Conservation (phyloP, 2,329 filamentous ascomycete genomes). For the Colletotrichum navitas region DNA sequence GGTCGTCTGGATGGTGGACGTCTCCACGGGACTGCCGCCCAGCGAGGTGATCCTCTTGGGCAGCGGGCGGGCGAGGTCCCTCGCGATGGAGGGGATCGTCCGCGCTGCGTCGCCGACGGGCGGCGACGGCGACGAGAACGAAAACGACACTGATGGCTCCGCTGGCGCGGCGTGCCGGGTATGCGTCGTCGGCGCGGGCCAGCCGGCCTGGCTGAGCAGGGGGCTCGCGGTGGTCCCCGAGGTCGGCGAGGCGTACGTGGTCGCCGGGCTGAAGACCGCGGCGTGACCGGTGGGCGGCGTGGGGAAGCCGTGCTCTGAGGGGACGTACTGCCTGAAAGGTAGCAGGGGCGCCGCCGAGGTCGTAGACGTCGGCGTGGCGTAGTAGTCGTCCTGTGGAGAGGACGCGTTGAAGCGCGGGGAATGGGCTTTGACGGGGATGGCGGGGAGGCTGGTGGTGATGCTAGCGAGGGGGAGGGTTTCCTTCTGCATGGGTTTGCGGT, state of each 20-base stretch:
- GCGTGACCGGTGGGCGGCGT: slow-evolving; percentile 41
- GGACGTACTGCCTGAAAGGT: slow-evolving; percentile 47
- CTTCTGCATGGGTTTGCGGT: slow-evolving; percentile 22
- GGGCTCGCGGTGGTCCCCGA: slow-evolving; percentile 41
- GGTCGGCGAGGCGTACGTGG: slow-evolving; percentile 33
- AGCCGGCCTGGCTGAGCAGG: slow-evolving; percentile 38
- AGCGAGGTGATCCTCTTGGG: slow-evolving; percentile 37
- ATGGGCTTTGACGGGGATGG: slow-evolving; percentile 30
- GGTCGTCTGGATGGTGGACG: slow-evolving; percentile 52
- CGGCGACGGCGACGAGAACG: background rate
- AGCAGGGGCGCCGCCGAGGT: slow-evolving; percentile 54
- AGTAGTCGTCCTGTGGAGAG: slow-evolving; percentile 41
- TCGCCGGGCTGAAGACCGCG: slow-evolving; percentile 26
- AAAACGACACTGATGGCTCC: background rate
- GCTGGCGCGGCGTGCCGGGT: background rate
- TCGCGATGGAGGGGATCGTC: slow-evolving; percentile 17
- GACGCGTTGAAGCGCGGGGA: slow-evolving; percentile 30
- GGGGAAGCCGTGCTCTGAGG: slow-evolving; percentile 47
- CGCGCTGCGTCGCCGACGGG: slow-evolving; percentile 3
- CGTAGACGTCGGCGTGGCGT: slow-evolving; percentile 50
- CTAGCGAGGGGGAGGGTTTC: slow-evolving; percentile 21
- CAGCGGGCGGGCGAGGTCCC: slow-evolving; percentile 22
- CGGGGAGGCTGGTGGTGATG: slow-evolving; percentile 38
- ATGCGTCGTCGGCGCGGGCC: slow-evolving; percentile 30
- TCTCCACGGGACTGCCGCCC: slow-evolving; percentile 52